Evolutionary conservation across 331 rosid genomes (phyloP), one percentile per base, ranked within the genome.

Genomic region (Stylosanthes scabra): DNA sequence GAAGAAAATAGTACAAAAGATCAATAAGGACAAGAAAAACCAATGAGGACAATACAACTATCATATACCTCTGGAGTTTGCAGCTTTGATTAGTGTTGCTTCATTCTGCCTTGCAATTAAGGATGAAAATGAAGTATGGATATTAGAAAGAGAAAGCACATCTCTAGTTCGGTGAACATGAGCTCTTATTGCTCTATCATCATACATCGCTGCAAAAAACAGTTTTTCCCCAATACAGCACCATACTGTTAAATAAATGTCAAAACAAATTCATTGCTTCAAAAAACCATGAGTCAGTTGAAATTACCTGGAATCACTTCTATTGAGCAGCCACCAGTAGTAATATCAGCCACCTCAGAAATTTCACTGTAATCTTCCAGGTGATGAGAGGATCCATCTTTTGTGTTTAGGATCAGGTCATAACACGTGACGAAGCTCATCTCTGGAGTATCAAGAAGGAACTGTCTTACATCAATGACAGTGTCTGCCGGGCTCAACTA

Each of bases 131-230:
- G 93, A 88, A 15, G 91, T 82, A 74, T 84, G 93, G 68, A 86
- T 72, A 39, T 86, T 68, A 14, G 93, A 90, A 66, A 88, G 93
- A 31, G 93, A 81, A 57, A 90, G 86, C 82, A 90, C 73, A 65
- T 90, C 96, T 62, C 88, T 79, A 0, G 93, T 86, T 28, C 87
- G 90, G 65, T 83, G 88, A 68, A 90, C 91, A 83, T 90, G 96
- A 81, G 90, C 90, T 83, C 96, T 88, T 71, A 86, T 82, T 34
- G 93, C 84, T 77, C 90, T 84, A 85, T 90, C 96, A 73, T 90
- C 93, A 68, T 90, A 90, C 70, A 90, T 76, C 57, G 93, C 96
- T 90, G 90, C 80, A 75, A 59, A 62, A 68, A 71, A 15, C 76
- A 76, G 29, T 2, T 51, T 64, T 64, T 8, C 55, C 39, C 61